phyloP scores from a whole-genome alignment of 2,329 filamentous ascomycete genomes.

The Cladosporium austrohemisphaericum region DNA sequence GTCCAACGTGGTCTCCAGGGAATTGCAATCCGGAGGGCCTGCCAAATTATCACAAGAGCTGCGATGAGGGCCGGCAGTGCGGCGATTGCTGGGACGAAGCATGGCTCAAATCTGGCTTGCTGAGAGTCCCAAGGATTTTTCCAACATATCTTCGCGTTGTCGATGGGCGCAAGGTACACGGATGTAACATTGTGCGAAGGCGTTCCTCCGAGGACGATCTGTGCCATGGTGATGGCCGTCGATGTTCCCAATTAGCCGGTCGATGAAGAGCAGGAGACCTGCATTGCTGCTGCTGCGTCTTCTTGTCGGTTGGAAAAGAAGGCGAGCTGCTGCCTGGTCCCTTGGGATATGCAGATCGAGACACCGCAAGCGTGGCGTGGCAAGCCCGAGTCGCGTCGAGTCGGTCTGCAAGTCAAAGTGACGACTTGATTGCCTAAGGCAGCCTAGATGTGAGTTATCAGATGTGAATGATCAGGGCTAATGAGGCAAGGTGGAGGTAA shows the following conservation, averaged over 20 bases:
- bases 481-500: too few species aligned
- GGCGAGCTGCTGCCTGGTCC: background rate
- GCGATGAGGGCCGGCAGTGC: constrained; percentile 37
- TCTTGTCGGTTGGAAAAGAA: too few species aligned
- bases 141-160: constrained; percentile 23
- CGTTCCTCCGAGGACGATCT: constrained; percentile 6
- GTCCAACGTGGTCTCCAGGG: constrained; percentile 48
- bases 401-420: background rate
- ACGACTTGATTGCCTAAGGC: background rate
- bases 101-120: constrained; percentile 38
- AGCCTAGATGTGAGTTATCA: too few species aligned
- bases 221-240: background rate
- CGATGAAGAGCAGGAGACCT: background rate
- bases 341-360: background rate
- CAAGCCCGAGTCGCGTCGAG: background rate
- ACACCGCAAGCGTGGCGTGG: background rate
- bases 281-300: background rate
- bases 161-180: background rate
- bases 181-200: background rate
- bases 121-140: constrained; percentile 30
- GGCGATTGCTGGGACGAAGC: constrained; percentile 40
- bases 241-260: background rate
- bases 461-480: too few species aligned
- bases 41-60: constrained; percentile 36
- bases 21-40: constrained; percentile 32